Percentiles rank a stretch among this genome's conserved stretches.
Conservation (phyloP, 148 eudicot genomes). For the Persicaria maculosa region DNA sequence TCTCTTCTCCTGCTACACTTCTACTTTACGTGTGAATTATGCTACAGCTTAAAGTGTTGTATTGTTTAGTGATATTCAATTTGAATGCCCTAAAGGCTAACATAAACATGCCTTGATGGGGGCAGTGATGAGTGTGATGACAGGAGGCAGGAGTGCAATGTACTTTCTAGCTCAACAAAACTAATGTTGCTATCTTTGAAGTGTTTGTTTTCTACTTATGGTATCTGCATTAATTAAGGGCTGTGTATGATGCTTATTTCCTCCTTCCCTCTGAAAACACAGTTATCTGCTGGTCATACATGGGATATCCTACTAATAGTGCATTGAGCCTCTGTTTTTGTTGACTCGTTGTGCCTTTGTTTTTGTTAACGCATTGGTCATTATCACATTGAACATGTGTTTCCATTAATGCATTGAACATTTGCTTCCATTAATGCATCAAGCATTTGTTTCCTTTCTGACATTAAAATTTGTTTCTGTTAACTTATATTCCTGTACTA, state of each 20-base stretch:
- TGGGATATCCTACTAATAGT: neutral
- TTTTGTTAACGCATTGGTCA: constrained; percentile 1
- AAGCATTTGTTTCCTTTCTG: neutral
- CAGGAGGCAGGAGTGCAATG: neutral
- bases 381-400: neutral
- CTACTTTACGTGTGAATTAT: neutral
- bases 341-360: neutral
- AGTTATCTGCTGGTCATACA: neutral
- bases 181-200: neutral
- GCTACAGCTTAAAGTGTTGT: constrained; percentile 1
- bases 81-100: neutral
- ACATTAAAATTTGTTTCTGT: neutral
- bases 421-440: neutral
- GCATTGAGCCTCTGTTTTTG: neutral
- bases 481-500: neutral
- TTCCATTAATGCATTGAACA: neutral
- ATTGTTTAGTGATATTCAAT: neutral
- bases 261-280: neutral
- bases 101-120: neutral
- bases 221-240: neutral
- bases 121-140: neutral
- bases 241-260: neutral
- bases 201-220: constrained; percentile 3
- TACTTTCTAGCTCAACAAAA: neutral
- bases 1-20: neutral